These are phyloP conservation scores for Alternaria atra DNA, from an alignment of 2,329 filamentous ascomycete species.

Conservation along the genomic window DNA sequence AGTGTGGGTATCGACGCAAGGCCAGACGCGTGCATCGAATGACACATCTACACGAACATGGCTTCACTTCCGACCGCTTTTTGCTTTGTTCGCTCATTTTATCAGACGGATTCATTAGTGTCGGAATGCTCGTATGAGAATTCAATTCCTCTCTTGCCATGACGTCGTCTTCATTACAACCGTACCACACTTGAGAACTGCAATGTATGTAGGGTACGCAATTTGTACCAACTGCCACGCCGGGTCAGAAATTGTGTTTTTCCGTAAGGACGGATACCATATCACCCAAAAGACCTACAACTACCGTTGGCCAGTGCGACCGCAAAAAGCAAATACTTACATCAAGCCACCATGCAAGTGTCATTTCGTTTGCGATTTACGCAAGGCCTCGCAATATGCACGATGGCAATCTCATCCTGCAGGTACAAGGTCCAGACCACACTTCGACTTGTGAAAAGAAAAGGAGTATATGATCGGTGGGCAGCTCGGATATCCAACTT, in stretches of 20 bases:
- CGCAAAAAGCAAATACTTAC: neutral
- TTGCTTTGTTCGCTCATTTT: neutral
- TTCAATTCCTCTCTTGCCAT: neutral
- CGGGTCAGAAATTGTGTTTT: neutral
- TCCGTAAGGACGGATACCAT: neutral
- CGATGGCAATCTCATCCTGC: conserved; percentile 2
- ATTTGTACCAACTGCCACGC: neutral
- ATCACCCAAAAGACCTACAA: neutral
- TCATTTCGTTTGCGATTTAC: neutral
- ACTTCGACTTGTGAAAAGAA: neutral
- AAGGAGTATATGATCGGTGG: neutral
- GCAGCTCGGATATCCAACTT: neutral
- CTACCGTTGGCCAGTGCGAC: neutral
- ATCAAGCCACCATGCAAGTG: neutral
- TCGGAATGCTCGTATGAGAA: neutral
- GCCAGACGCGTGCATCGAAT: neutral
- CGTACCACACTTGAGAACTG: neutral
- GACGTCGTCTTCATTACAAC: neutral
- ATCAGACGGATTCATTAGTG: neutral
- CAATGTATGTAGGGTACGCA: neutral
- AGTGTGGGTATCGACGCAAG: neutral
- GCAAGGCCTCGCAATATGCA: conserved; percentile 2
- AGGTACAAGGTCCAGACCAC: neutral
- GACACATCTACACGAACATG: neutral
- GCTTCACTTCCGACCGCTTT: neutral